phyloP scores from a whole-genome alignment of 345 rosid genomes.

The Eucalyptus virginea region DNA sequence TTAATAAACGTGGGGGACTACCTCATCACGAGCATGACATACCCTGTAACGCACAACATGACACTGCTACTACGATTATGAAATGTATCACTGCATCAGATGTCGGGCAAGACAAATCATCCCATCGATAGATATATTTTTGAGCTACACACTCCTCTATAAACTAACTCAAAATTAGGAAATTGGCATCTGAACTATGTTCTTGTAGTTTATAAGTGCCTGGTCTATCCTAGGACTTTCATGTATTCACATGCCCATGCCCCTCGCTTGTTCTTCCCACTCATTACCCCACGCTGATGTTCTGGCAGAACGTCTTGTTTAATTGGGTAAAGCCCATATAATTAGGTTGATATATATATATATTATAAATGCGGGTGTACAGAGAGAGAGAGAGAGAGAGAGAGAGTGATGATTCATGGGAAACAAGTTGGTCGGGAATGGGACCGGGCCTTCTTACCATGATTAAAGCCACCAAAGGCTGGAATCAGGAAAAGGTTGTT shows the following conservation, averaged over 20 bases:
- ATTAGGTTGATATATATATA: not conserved
- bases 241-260: not conserved
- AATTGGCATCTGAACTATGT: not conserved
- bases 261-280: not conserved
- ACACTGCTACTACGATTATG: too few species aligned
- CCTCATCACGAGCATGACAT: not conserved
- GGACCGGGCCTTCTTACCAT: slow-evolving; percentile 10
- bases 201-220: not conserved
- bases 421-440: slow-evolving; percentile 1
- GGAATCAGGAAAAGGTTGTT: not conserved
- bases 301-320: not conserved
- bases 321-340: not conserved
- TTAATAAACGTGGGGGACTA: not conserved
- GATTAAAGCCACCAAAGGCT: slow-evolving; percentile 22
- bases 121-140: not conserved
- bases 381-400: not conserved
- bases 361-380: not conserved
- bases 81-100: accelerated
- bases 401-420: not conserved
- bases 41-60: not conserved
- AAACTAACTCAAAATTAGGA: not conserved
- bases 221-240: not conserved
- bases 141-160: not conserved
- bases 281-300: not conserved
- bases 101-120: not conserved